These are phyloP conservation scores for Pontederia paniculata DNA, from an alignment of 176 grass and related monocot genomes.

Conservation along the genomic window DNA sequence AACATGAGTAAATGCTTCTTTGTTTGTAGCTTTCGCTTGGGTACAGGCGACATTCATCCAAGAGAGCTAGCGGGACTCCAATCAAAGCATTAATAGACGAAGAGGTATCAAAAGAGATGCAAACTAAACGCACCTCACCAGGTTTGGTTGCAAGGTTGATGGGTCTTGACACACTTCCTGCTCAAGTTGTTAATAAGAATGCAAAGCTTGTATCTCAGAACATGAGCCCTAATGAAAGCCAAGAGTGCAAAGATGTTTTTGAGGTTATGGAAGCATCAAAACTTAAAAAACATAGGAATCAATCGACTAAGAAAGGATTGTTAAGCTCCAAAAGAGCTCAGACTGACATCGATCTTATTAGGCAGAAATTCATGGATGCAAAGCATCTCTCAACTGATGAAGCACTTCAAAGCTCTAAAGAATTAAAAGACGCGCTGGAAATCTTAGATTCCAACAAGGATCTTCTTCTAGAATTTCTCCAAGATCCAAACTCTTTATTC, in stretches of 20 bases:
- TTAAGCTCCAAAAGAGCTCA: slow-evolving; percentile 25
- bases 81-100: slow-evolving; percentile 86
- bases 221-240: slow-evolving; percentile 39
- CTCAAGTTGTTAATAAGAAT: slow-evolving; percentile 19
- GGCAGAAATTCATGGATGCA: slow-evolving; percentile 71
- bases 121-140: slow-evolving; percentile 60
- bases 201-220: slow-evolving; percentile 27
- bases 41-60: slow-evolving; percentile 37
- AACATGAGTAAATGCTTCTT: neutral
- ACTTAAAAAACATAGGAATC: slow-evolving; percentile 39
- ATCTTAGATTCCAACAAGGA: slow-evolving; percentile 64
- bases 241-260: slow-evolving; percentile 83
- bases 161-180: slow-evolving; percentile 82
- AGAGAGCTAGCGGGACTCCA: slow-evolving; percentile 29
- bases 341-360: slow-evolving; percentile 45
- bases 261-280: slow-evolving; percentile 66
- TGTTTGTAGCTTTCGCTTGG: slow-evolving; percentile 36
- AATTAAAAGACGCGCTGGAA: slow-evolving; percentile 71
- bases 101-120: slow-evolving; percentile 63
- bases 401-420: slow-evolving; percentile 55
- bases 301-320: slow-evolving; percentile 27
- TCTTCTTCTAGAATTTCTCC: slow-evolving; percentile 73
- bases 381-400: slow-evolving; percentile 58
- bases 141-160: slow-evolving; percentile 77
- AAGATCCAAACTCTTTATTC: slow-evolving; percentile 50